phyloP scores from a whole-genome alignment of 2,329 filamentous ascomycete genomes.

The Mycogone perniciosa region DNA sequence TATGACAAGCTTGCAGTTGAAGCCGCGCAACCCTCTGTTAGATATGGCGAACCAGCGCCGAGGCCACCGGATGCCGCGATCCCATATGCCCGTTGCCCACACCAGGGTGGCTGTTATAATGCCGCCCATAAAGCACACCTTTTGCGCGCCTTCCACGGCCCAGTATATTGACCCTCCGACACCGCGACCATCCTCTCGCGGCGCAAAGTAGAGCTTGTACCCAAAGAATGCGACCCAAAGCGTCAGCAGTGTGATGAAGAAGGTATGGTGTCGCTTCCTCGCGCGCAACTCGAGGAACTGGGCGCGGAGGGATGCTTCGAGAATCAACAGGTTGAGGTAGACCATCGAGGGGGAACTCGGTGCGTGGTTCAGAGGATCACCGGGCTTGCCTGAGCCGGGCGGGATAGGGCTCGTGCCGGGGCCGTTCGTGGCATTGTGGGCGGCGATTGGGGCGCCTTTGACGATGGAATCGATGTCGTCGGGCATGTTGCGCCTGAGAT shows the following conservation, averaged over 20 bases:
- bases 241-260: slow-evolving; percentile 75
- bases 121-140: slow-evolving; percentile 85
- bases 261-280: slow-evolving; percentile 83
- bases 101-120: slow-evolving; percentile 80
- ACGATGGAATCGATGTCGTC: slow-evolving; percentile 79
- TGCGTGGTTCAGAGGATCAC: slow-evolving; percentile 70
- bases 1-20: slow-evolving; percentile 95
- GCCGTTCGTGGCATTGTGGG: slow-evolving; percentile 41
- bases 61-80: slow-evolving; percentile 90
- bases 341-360: slow-evolving; percentile 94
- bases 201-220: slow-evolving; percentile 89
- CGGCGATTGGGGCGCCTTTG: slow-evolving; percentile 74
- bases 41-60: slow-evolving; percentile 82
- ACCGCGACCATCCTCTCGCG: slow-evolving; percentile 87
- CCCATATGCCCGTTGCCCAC: slow-evolving; percentile 95
- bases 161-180: slow-evolving; percentile 94
- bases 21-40: slow-evolving; percentile 81
- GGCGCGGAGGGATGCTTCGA: slow-evolving; percentile 86
- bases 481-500: slow-evolving; percentile 41
- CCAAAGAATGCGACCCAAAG: slow-evolving; percentile 79
- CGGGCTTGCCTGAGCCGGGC: slow-evolving; percentile 39
- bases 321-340: slow-evolving; percentile 94
- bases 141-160: slow-evolving; percentile 85
- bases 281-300: slow-evolving; percentile 90
- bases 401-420: slow-evolving; percentile 38